phyloP scores from a whole-genome alignment of 2,329 filamentous ascomycete species.

The Cadophora sp. region DNA sequence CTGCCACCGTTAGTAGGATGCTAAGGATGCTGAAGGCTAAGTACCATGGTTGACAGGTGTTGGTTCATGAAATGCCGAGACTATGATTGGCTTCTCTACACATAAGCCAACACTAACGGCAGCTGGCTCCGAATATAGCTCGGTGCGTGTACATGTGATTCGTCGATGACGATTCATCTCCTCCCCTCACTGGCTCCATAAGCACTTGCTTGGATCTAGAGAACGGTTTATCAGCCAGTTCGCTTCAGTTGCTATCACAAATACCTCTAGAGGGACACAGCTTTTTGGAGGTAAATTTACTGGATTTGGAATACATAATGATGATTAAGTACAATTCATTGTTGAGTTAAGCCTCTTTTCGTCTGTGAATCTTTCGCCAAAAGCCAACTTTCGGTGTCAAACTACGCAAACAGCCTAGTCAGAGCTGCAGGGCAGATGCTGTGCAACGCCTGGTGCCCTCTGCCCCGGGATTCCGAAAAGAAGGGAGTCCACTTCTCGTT shows the following conservation, averaged over 20 bases:
- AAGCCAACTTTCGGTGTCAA: background rate
- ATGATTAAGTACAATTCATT: background rate
- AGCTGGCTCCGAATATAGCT: background rate
- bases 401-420: background rate
- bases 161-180: background rate
- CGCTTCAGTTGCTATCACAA: background rate
- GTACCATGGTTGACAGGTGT: slow-evolving; percentile 10
- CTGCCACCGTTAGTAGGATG: slow-evolving; percentile 1
- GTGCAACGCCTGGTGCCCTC: slow-evolving; percentile 8
- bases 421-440: background rate
- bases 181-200: background rate
- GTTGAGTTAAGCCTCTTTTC: background rate
- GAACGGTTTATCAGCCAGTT: no score
- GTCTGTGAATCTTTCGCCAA: background rate
- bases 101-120: background rate
- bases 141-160: background rate
- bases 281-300: background rate
- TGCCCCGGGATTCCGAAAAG: background rate
- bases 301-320: background rate
- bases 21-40: background rate
- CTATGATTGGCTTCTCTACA: background rate
- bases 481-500: background rate
- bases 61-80: background rate
- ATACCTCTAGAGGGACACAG: no score
- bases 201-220: background rate